Evolutionary conservation across 2,329 filamentous ascomycete genomes (phyloP).

Genomic region (Metarhizium rileyi): DNA sequence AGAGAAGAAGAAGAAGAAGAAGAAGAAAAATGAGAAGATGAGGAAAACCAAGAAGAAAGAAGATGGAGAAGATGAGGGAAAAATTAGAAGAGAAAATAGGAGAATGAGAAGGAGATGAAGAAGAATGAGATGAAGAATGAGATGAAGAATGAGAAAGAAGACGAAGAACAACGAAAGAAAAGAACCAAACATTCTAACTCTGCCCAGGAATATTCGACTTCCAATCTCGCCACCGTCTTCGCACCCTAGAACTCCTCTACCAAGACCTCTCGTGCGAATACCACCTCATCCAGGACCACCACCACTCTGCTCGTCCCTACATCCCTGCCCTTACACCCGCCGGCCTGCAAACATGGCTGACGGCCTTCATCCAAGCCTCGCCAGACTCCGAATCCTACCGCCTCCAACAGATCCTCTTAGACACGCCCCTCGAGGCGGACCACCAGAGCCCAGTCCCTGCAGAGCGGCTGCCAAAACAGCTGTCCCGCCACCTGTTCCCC

Average conservation of each 20-base stretch:
- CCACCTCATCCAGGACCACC: constrained; percentile 48
- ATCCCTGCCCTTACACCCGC: constrained; percentile 55
- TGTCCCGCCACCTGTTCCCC: constrained; percentile 66
- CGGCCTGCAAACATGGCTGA: constrained; percentile 67
- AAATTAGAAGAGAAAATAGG: no score
- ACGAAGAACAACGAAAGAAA: constrained; percentile 10
- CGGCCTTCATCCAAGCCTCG: constrained; percentile 61
- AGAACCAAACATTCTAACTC: constrained; percentile 2
- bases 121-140: no score
- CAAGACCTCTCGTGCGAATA: constrained; percentile 46
- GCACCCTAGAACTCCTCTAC: constrained; percentile 39
- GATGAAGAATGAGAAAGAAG: no score
- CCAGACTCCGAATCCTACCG: constrained; percentile 67
- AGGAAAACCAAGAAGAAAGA: no score
- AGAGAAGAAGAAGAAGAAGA: no score
- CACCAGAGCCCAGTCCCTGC: constrained; percentile 26
- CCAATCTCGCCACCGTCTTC: constrained; percentile 16
- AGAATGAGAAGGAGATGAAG: no score
- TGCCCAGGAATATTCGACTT: constrained; percentile 41
- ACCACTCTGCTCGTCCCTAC: constrained; percentile 40
- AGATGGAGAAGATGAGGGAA: no score
- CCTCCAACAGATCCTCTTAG: constrained; percentile 55
- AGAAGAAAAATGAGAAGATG: constrained; percentile 11
- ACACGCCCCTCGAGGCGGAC: constrained; percentile 53
- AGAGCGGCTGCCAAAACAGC: constrained; percentile 69